Conservation (phyloP, 2,329 filamentous ascomycete species). For the Leptodontidium sp. region DNA sequence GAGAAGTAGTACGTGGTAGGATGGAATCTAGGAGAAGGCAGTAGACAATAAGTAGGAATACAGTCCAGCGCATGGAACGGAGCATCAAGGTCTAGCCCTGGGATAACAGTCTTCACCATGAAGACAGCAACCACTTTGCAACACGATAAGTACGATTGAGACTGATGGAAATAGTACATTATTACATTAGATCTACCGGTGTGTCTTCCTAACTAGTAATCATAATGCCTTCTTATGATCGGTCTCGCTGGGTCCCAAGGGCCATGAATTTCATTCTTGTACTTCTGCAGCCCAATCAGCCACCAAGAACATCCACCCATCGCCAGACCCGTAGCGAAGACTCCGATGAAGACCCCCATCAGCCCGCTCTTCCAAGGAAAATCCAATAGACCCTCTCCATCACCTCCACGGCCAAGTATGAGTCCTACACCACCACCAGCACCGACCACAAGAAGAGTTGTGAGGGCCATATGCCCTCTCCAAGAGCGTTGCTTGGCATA, state of each 20-base stretch:
- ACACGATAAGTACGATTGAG: no score
- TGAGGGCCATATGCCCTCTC: conserved; percentile 81
- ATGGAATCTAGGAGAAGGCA: no score
- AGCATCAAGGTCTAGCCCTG: no score
- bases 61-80: no score
- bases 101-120: no score
- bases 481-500: conserved; percentile 85
- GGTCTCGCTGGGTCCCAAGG: conserved; percentile 97
- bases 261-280: conserved; percentile 98
- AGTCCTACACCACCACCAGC: conserved; percentile 81
- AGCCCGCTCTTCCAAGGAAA: conserved; percentile 45
- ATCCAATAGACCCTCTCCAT: conserved; percentile 62
- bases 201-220: conserved; percentile 34
- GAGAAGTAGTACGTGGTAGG: no score
- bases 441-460: conserved; percentile 76
- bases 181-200: no score
- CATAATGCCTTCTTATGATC: conserved; percentile 71
- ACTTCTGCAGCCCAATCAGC: conserved; percentile 95
- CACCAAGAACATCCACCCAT: conserved; percentile 98
- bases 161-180: no score
- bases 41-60: no score
- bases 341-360: conserved; percentile 79
- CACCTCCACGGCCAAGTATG: conserved; percentile 59
- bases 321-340: conserved; percentile 75
- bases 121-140: no score